These are phyloP conservation scores for Spizellomyces punctatus DNA, from an alignment of 192 early-diverging fungal genomes.

Conservation along the genomic window DNA sequence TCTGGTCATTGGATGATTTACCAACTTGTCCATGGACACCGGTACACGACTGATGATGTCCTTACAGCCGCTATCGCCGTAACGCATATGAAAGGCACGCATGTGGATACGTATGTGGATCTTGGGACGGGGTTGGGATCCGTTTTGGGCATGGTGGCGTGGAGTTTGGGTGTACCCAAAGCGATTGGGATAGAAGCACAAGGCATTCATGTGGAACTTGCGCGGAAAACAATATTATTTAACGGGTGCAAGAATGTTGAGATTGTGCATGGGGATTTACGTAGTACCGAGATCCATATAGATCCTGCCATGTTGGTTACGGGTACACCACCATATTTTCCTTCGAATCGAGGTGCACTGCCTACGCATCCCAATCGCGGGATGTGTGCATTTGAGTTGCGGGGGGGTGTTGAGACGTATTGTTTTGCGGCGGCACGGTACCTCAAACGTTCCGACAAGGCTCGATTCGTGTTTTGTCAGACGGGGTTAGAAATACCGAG, in stretches of 20 bases:
- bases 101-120: slow-evolving; percentile 28
- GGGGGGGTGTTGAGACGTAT: slow-evolving; percentile 44
- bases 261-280: slow-evolving; percentile 36
- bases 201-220: slow-evolving; percentile 34
- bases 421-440: slow-evolving; percentile 18
- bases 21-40: slow-evolving; percentile 40
- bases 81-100: not conserved
- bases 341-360: slow-evolving; percentile 27
- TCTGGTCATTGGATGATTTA: slow-evolving; percentile 42
- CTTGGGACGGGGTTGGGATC: slow-evolving; percentile 45
- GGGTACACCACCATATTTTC: slow-evolving; percentile 51
- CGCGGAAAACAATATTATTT: slow-evolving; percentile 27
- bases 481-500: slow-evolving; percentile 35
- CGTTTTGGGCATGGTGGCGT: slow-evolving; percentile 35
- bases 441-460: not conserved
- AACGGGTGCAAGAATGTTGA: slow-evolving; percentile 22
- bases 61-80: slow-evolving; percentile 36
- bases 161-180: slow-evolving; percentile 26
- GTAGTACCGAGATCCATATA: slow-evolving; percentile 6
- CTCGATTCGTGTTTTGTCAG: slow-evolving; percentile 40
- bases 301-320: slow-evolving; percentile 30
- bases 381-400: slow-evolving; percentile 47
- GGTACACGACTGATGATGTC: slow-evolving; percentile 48
- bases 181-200: slow-evolving; percentile 46
- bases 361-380: slow-evolving; percentile 35